Base-by-base conservation (phyloP, 2,329 filamentous ascomycete species). In the Sphaerulina vaccinii region DNA sequence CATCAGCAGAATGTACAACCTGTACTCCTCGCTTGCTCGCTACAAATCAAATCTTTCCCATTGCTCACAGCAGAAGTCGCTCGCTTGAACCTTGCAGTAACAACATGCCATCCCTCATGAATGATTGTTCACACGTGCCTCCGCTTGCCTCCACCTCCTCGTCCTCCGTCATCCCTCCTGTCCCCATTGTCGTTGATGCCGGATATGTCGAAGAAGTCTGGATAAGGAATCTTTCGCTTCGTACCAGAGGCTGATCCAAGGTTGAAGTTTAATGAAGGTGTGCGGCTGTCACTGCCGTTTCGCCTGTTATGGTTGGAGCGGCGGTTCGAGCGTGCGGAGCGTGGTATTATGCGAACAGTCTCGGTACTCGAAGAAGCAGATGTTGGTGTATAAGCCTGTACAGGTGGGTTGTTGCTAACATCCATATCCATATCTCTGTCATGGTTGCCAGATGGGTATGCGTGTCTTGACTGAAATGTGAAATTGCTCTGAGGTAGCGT, bases 141-240 rank as follows among this genome's bases (percentile, higher is more conserved):
- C 18, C 67, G 55, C 59, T 70, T 70, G 18, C 67, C 67, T 38
- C 64, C 66, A 48, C 66, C 54, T 18, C 61, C 61, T 16, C 51
- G 49, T 23, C 57, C 59, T 16, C 40, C 37, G 22, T 56, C 60
- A 36, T 63, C 62, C 35, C 60, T 60, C 29, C 60, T 47, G 37
- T 63, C 63, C 27, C 50, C 53, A 19, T 54, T 56, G 22, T 60
- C 59, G 24, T 79, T 79, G 44, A 87, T 68, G 57, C 81, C 83
- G 47, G 82, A 81, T 6, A 87, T 73, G 63, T 89, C 86, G 65
- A 90, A 90, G 48, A 90, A 84, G 63, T 91, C 87, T 19, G 83
- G 81, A 62, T 88, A 80, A 61, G 87, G 86, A 60, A 88, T 79
- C 62, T 86, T 81, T 36, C 87, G 79, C 69, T 92, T 92, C 60